Evolutionary conservation across 768 basidiomycete species (phyloP).

Genomic region (Suillus spraguei): DNA sequence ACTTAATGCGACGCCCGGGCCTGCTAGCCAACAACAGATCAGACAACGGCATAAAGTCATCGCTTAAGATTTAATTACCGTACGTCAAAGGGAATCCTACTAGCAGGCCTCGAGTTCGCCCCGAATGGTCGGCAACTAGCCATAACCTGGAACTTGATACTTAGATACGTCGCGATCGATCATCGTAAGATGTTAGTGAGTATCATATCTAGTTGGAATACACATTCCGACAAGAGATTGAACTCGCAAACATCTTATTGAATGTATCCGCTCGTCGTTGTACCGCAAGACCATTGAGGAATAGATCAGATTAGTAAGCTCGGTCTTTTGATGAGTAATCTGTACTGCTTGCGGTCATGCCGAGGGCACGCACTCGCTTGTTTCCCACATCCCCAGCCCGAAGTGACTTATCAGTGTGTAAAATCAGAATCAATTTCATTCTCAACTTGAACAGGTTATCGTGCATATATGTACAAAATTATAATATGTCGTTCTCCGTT

Average conservation of each 20-base stretch:
- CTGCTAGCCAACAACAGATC: background rate
- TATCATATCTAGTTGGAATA: background rate
- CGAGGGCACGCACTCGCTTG: background rate
- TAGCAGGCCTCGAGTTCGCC: too few species aligned
- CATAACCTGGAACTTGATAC: background rate
- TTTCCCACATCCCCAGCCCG: background rate
- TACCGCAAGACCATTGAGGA: background rate
- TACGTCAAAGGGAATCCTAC: background rate
- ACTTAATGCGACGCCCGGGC: background rate
- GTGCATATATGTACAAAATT: background rate
- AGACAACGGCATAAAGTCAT: background rate
- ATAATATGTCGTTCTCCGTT: background rate
- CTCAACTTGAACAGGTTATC: too few species aligned
- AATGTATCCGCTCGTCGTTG: background rate
- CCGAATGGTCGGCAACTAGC: background rate
- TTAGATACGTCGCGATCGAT: background rate
- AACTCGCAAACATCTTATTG: slow-evolving; percentile 1
- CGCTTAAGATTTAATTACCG: background rate
- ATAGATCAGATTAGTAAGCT: background rate
- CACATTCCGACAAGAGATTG: background rate
- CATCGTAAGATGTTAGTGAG: background rate
- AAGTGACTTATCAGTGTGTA: background rate
- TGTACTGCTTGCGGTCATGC: background rate
- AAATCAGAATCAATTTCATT: background rate
- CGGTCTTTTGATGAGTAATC: background rate